Percentiles rank a stretch among this genome's conserved stretches.
Conservation (phyloP, 139 green algal species). For the Yamagishiella unicocca region DNA sequence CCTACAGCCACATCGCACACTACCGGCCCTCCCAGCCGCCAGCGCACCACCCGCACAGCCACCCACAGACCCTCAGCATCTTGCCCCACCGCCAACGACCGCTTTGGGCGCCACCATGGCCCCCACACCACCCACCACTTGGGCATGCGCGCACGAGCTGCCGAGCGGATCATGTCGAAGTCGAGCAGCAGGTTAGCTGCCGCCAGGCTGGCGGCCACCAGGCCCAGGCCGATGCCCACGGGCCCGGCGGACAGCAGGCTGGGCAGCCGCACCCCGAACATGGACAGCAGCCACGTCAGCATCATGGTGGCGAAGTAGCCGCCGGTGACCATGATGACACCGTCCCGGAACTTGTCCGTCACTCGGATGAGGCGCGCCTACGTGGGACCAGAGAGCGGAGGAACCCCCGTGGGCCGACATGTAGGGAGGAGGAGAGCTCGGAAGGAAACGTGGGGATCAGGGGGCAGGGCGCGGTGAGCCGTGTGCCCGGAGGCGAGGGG, state of each 20-base stretch:
- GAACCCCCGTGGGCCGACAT: not conserved
- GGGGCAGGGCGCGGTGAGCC: no score
- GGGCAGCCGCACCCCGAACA: conserved; percentile 61
- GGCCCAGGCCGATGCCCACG: conserved; percentile 57
- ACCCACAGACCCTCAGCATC: no score
- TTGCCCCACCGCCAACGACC: no score
- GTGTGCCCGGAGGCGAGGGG: no score
- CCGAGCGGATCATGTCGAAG: conserved; percentile 59
- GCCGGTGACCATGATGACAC: conserved; percentile 63
- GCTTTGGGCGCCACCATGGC: no score
- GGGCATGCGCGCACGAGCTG: conserved; percentile 47
- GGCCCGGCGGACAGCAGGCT: conserved; percentile 52
- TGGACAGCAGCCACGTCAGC: conserved; percentile 45
- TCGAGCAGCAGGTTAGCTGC: conserved; percentile 69
- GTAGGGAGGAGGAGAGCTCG: no score
- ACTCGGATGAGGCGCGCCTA: conserved; percentile 11
- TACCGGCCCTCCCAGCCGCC: no score
- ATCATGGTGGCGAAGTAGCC: conserved; percentile 60
- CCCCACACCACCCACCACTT: conserved; percentile 52
- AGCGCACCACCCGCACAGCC: no score
- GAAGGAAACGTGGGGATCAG: no score
- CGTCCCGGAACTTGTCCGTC: conserved; percentile 40
- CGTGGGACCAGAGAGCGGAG: not conserved
- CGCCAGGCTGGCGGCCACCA: conserved; percentile 62
- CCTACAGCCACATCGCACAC: no score